phyloP scores from a whole-genome alignment of 352 stramenopile species.

The Salisapilia sapeloensis region DNA sequence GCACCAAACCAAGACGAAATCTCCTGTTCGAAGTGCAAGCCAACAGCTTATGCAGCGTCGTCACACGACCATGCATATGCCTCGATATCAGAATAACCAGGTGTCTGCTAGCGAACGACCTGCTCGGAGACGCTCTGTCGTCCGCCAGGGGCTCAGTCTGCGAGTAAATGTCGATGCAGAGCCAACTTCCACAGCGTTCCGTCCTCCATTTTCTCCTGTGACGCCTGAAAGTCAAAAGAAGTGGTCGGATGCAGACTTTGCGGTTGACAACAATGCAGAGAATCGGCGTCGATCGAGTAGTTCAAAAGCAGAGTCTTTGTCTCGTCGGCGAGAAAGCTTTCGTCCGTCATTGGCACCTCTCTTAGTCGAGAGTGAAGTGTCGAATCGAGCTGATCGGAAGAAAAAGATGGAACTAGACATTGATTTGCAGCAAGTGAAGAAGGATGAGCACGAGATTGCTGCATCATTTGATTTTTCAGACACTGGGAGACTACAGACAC shows the following conservation, averaged over 20 bases:
- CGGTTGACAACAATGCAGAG: neutral
- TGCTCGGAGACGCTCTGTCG: slow-evolving; percentile 9
- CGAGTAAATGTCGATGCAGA: slow-evolving; percentile 29
- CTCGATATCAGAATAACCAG: neutral
- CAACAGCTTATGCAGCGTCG: neutral
- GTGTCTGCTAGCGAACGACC: neutral
- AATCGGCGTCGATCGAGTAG: slow-evolving; percentile 1
- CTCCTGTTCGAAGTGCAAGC: neutral
- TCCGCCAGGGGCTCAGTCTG: slow-evolving; percentile 28
- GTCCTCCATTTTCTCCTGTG: slow-evolving; percentile 20
- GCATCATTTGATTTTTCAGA: slow-evolving; percentile 73
- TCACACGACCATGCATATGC: neutral
- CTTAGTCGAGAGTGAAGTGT: slow-evolving; percentile 3
- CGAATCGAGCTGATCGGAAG: slow-evolving; percentile 1
- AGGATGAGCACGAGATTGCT: slow-evolving; percentile 31
- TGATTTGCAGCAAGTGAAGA: slow-evolving; percentile 43
- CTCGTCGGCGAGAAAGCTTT: slow-evolving; percentile 26
- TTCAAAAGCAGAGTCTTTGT: slow-evolving; percentile 8
- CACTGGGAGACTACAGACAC: slow-evolving; percentile 49
- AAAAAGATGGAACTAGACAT: slow-evolving; percentile 19
- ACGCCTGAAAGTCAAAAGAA: slow-evolving; percentile 13
- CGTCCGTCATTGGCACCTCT: neutral
- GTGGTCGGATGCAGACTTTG: slow-evolving; percentile 4
- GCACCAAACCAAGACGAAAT: slow-evolving; percentile 1
- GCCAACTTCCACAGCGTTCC: slow-evolving; percentile 1